Conservation (phyloP, 148 eudicot species). For the Vaccinium macrocarpon region DNA sequence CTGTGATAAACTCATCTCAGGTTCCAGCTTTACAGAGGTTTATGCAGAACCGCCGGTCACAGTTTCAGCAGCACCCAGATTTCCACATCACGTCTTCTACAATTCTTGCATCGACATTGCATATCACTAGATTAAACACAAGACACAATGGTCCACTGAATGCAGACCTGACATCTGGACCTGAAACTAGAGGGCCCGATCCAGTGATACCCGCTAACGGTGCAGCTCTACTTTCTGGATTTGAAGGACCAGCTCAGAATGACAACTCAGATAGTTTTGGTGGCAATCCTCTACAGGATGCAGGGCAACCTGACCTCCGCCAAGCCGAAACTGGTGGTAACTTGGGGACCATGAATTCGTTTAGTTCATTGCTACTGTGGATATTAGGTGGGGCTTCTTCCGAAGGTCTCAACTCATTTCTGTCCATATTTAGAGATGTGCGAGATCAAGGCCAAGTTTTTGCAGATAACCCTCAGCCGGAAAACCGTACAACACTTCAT, state of each 20-base stretch:
- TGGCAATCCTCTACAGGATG: constrained; percentile 45
- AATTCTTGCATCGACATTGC: constrained; percentile 85
- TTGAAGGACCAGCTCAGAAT: constrained; percentile 37
- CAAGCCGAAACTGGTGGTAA: constrained; percentile 60
- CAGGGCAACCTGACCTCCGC: constrained; percentile 46
- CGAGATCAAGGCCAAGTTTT: constrained; percentile 80
- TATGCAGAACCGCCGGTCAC: constrained; percentile 76
- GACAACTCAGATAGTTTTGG: constrained; percentile 29
- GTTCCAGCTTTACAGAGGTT: constrained; percentile 94
- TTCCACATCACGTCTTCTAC: constrained; percentile 94
- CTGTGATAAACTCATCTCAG: constrained; percentile 34
- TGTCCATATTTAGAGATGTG: constrained; percentile 83
- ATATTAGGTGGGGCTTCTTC: constrained; percentile 89
- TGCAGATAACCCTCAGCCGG: constrained; percentile 50
- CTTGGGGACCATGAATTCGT: constrained; percentile 80
- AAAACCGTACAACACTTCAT: constrained; percentile 28
- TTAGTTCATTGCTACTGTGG: constrained; percentile 84
- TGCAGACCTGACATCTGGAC: constrained; percentile 38
- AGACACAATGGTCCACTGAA: constrained; percentile 42
- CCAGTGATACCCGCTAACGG: constrained; percentile 36
- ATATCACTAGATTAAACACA: constrained; percentile 83
- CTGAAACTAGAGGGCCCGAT: constrained; percentile 36
- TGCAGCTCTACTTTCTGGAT: constrained; percentile 34
- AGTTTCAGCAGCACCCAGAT: constrained; percentile 89
- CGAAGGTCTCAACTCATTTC: constrained; percentile 82